phyloP scores from a whole-genome alignment of 169 alveolate genomes.

The Plasmodium berghei region DNA sequence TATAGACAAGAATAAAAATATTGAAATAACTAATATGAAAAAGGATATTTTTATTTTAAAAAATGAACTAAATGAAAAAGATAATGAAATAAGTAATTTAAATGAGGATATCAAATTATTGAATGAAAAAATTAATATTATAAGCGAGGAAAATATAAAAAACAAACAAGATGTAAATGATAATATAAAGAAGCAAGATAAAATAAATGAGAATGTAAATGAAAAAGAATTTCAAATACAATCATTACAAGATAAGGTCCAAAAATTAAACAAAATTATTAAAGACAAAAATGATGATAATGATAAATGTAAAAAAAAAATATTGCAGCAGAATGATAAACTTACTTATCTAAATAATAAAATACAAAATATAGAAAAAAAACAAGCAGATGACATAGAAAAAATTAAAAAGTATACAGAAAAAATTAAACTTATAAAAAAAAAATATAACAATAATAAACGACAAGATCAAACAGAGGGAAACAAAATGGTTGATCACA shows the following conservation, averaged over 20 bases:
- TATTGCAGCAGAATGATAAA: constrained; percentile 35
- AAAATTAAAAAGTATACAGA: constrained; percentile 50
- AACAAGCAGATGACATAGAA: constrained; percentile 31
- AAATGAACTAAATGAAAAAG: constrained; percentile 28
- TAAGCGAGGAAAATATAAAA: constrained; percentile 35
- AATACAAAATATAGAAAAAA: constrained; percentile 29
- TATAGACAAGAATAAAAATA: constrained; percentile 9
- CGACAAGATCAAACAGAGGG: constrained; percentile 20
- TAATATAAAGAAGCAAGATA: constrained; percentile 42
- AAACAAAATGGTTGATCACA: constrained; percentile 18
- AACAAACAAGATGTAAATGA: constrained; percentile 33
- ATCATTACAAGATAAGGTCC: constrained; percentile 20
- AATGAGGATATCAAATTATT: constrained; percentile 8
- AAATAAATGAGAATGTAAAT: constrained; percentile 50
- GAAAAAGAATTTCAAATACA: constrained; percentile 23
- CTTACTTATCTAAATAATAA: constrained; percentile 21
- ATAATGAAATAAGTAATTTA: constrained; percentile 14
- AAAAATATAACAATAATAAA: constrained; percentile 5
- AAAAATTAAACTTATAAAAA: constrained; percentile 37
- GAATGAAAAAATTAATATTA: constrained; percentile 14
- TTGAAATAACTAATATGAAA: not conserved
- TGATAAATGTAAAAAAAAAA: constrained; percentile 48
- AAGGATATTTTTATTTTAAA: constrained; percentile 7
- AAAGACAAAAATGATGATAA: constrained; percentile 54
- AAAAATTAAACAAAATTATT: constrained; percentile 30